Base-by-base conservation (phyloP, 2,329 filamentous ascomycete genomes). In the Ceratocystis harringtonii region DNA sequence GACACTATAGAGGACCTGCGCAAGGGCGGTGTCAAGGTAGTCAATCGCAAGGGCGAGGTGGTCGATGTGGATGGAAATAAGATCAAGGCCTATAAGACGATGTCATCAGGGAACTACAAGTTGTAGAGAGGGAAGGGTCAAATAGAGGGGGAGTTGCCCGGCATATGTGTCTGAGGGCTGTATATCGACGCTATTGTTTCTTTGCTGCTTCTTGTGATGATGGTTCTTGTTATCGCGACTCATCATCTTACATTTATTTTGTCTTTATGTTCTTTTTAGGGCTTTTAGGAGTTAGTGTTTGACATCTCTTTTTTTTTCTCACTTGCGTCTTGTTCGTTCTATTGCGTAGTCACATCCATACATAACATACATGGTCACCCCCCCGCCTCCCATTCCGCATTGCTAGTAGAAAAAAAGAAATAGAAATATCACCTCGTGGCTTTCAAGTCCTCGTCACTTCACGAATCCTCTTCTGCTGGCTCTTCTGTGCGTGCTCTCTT, bases 11-110 rank as follows among this genome's bases (percentile, higher is more conserved):
- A 83, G 1, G 83, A 87, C 66, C 77, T 92, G 72, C 90, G 87
- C 78, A 89, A 88, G 81, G 91, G 89, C 63, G 89, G 89, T 68
- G 92, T 96, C 70, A 92, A 88, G 80, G 83, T 97, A 68, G 94
- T 96, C 76, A 92, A 91, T 68, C 89, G 88, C 76, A 92, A 90
- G 79, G 92, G 92, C 63, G 87, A 92, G 74, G 78, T 96, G 65
- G 86, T 87, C 19, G 88, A 95, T 76, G 82, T 96, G 43, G 85
- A 94, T 70, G 92, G 92, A 36, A 90, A 88, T 72, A 87, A 89
- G 77, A 81, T 87, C 55, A 80, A 80, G 74, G 78, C 76, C 57
- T 75, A 74, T 44, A 80, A 77, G 72, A 73, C 76, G n/a, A 73
- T 76, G 52, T 80, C 79, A 62, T 83, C 83, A 67, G 80, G 81